Evolutionary conservation across 768 basidiomycete genomes (phyloP).

Genomic region (Tulasnella sp.): DNA sequence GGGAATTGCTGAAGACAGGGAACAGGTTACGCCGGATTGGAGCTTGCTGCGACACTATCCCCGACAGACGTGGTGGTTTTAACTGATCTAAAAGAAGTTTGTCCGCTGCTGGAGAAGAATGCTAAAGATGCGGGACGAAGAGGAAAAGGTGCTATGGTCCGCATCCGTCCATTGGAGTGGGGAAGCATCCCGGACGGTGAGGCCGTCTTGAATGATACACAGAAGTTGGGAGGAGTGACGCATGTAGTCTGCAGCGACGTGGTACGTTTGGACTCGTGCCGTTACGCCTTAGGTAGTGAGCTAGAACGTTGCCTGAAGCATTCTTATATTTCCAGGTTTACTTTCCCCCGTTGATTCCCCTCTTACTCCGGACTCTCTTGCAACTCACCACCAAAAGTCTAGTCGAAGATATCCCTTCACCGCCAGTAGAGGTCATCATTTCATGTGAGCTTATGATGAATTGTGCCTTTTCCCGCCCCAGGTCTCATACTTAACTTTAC

Average conservation of each 20-base stretch:
- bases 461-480: background rate
- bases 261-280: conserved; percentile 36
- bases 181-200: conserved; percentile 44
- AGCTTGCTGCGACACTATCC: conserved; percentile 41
- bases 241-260: conserved; percentile 81
- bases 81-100: conserved; percentile 75
- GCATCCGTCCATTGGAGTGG: conserved; percentile 62
- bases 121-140: conserved; percentile 21
- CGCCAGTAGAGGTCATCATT: conserved; percentile 43
- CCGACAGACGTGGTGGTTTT: conserved; percentile 35
- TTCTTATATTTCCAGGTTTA: conserved; percentile 53
- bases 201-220: conserved; percentile 14
- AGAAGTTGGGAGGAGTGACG: conserved; percentile 28
- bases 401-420: conserved; percentile 15
- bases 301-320: too few relatives aligned
- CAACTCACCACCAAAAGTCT: conserved; percentile 54
- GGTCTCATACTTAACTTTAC: too few relatives aligned
- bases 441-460: conserved; percentile 39
- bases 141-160: conserved; percentile 27
- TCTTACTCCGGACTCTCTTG: conserved; percentile 65
- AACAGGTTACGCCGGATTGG: conserved; percentile 51
- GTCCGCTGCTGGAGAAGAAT: conserved; percentile 42
- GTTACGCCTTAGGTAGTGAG: background rate
- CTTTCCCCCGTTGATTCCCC: conserved; percentile 73
- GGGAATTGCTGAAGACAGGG: conserved; percentile 34